phyloP scores from a whole-genome alignment of 1,284 basidiomycete species.

The Cystobasidium sp. region DNA sequence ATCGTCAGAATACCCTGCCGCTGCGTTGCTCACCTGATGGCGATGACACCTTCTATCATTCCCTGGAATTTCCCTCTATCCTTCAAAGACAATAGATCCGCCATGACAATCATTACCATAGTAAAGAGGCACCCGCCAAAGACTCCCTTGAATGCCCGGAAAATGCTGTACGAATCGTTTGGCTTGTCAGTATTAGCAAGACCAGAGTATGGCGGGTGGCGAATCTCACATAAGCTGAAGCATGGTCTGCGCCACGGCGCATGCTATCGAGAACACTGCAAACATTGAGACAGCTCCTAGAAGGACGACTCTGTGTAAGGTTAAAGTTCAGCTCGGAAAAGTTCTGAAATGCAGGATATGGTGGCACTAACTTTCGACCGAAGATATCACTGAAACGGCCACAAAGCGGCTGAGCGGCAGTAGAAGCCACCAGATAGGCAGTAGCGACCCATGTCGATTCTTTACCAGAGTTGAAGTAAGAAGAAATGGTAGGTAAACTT shows the following conservation, averaged over 20 bases:
- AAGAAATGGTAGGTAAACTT: constrained; percentile 65
- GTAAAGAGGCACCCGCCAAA: constrained; percentile 71
- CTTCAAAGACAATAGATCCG: constrained; percentile 67
- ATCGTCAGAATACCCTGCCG: constrained; percentile 19
- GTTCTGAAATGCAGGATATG: neutral
- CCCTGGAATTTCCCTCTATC: constrained; percentile 62
- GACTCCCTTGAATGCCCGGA: constrained; percentile 68
- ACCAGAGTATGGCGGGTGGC: neutral
- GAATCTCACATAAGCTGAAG: constrained; percentile 67
- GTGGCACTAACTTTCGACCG: constrained; percentile 65
- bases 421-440: constrained; percentile 68
- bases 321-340: neutral
- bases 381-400: constrained; percentile 76
- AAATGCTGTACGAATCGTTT: constrained; percentile 57
- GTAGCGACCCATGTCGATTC: constrained; percentile 72
- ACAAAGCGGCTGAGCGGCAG: constrained; percentile 69
- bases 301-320: constrained; percentile 57
- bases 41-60: constrained; percentile 40
- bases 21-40: constrained; percentile 9
- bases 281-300: constrained; percentile 68
- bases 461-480: constrained; percentile 70
- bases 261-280: constrained; percentile 56
- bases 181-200: neutral
- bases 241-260: constrained; percentile 68
- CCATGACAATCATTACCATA: constrained; percentile 65